A percentile compares a stretch with the other conserved stretches of the same genome.
Evolutionary conservation across 177 flowering plant genomes (phyloP).

Genomic region (Vitis hybrid): DNA sequence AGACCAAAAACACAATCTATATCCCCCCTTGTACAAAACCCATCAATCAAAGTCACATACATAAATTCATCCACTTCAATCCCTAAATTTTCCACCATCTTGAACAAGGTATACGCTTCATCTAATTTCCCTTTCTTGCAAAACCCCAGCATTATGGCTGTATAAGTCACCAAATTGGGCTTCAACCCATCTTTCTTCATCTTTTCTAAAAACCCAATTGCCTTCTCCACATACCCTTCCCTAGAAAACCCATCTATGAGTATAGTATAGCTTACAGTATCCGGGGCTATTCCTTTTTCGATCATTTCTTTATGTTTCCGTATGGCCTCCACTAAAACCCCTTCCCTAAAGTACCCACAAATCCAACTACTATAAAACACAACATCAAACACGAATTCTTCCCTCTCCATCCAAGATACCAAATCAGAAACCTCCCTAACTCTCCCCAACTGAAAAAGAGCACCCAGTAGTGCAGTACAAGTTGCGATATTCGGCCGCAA

Average conservation of each 20-base stretch:
- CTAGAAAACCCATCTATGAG: constrained; percentile 72
- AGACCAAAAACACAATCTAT: constrained; percentile 48
- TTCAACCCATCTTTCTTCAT: constrained; percentile 52
- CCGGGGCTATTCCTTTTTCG: constrained; percentile 48
- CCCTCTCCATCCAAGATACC: constrained; percentile 52
- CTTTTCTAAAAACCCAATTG: constrained; percentile 57
- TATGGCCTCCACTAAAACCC: constrained; percentile 47
- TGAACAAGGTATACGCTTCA: constrained; percentile 55
- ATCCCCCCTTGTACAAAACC: constrained; percentile 57
- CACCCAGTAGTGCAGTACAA: constrained; percentile 55
- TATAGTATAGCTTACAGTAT: constrained; percentile 56
- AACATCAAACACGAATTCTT: constrained; percentile 56
- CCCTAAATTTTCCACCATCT: constrained; percentile 45
- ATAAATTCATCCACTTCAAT: constrained; percentile 58
- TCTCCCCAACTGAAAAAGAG: constrained; percentile 54
- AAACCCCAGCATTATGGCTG: constrained; percentile 60
- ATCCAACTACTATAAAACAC: constrained; percentile 76
- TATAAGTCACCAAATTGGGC: constrained; percentile 70
- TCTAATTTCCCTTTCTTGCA: constrained; percentile 69
- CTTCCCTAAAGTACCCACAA: constrained; percentile 49
- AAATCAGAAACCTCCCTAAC: constrained; percentile 45
- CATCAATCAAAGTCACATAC: constrained; percentile 72
- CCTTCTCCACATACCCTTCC: constrained; percentile 69
- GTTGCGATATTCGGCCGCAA: constrained; percentile 54
- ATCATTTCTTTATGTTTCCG: constrained; percentile 48